phyloP scores from a whole-genome alignment of 2,329 filamentous ascomycete species.

The Nigrospora sphaerica region DNA sequence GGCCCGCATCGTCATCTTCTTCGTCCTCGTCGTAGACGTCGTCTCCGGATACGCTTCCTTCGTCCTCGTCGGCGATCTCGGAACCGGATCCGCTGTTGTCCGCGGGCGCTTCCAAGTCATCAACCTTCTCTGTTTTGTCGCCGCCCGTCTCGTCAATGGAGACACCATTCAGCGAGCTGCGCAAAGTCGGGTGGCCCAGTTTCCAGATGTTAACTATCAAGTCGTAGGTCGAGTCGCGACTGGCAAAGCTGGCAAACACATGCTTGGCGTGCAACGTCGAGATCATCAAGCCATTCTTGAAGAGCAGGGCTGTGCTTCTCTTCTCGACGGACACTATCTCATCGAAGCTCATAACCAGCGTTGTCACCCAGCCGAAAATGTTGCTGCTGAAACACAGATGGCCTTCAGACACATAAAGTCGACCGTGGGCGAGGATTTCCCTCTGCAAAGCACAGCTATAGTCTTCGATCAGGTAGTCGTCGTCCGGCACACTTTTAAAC shows the following conservation, averaged over 20 bases:
- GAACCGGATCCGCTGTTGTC: conserved; percentile 49
- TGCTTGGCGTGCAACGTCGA: conserved; percentile 93
- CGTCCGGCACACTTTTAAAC: conserved; percentile 94
- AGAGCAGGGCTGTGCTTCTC: conserved; percentile 87
- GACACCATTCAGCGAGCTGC: conserved; percentile 86
- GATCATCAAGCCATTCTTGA: conserved; percentile 96
- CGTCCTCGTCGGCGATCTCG: conserved; percentile 48
- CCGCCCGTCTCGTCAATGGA: conserved; percentile 73
- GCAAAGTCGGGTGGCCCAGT: conserved; percentile 84
- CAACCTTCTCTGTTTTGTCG: conserved; percentile 84
- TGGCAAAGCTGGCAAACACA: conserved; percentile 90
- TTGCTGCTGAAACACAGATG: conserved; percentile 99
- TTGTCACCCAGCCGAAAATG: conserved; percentile 96
- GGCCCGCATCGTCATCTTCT: conserved; percentile 55
- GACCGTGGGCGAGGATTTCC: conserved; percentile 89
- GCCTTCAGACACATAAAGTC: conserved; percentile 92
- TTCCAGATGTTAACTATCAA: conserved; percentile 98
- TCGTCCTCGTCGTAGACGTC: conserved; percentile 77
- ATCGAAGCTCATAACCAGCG: conserved; percentile 95
- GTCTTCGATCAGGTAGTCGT: conserved; percentile 96
- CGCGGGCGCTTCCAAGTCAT: conserved; percentile 38
- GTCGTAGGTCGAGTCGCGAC: conserved; percentile 92
- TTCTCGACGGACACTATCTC: conserved; percentile 97
- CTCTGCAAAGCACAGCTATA: conserved; percentile 95
- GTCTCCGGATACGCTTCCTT: conserved; percentile 58